Percentiles rank a stretch among this genome's conserved stretches.
Conservation (phyloP, 208 protist genomes). For the Trypanosoma mega region DNA sequence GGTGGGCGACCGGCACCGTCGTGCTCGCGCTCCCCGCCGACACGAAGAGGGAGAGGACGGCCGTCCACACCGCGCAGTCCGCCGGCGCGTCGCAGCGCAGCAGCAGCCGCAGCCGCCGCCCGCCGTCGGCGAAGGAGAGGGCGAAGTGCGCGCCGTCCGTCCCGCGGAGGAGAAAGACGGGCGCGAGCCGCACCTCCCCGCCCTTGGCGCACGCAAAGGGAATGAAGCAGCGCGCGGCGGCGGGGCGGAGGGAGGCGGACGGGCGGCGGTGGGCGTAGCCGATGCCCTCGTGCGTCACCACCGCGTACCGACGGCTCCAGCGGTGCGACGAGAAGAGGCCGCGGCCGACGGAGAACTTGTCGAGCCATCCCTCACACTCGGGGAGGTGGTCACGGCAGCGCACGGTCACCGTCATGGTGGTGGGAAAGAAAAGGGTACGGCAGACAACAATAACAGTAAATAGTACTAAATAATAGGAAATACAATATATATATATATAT, state of each 20-base stretch:
- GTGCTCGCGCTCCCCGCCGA: conserved; percentile 39
- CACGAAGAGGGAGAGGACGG: conserved; percentile 43
- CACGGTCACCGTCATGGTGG: conserved; percentile 4
- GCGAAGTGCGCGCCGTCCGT: conserved; percentile 67
- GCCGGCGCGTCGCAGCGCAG: conserved; percentile 35
- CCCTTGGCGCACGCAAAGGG: conserved; percentile 27
- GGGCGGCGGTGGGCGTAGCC: conserved; percentile 38
- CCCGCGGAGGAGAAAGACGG: conserved; percentile 56
- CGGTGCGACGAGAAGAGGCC: conserved; percentile 36
- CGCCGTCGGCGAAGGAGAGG: conserved; percentile 46
- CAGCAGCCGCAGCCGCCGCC: conserved; percentile 49
- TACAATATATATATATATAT: no score
- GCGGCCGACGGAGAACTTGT: conserved; percentile 57
- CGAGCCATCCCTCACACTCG: conserved; percentile 61
- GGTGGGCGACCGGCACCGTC: neutral
- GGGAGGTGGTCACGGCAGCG: neutral
- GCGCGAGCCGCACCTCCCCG: conserved; percentile 29
- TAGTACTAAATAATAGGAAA: no score
- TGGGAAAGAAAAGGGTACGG: no score
- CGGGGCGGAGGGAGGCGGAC: conserved; percentile 1
- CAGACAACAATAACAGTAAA: no score
- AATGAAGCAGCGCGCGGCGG: conserved; percentile 35
- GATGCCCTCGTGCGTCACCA: conserved; percentile 46
- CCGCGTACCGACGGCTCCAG: conserved; percentile 52
- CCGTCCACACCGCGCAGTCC: conserved; percentile 48